phyloP scores from a whole-genome alignment of 2,329 filamentous ascomycete species.

The Fusarium sp. region DNA sequence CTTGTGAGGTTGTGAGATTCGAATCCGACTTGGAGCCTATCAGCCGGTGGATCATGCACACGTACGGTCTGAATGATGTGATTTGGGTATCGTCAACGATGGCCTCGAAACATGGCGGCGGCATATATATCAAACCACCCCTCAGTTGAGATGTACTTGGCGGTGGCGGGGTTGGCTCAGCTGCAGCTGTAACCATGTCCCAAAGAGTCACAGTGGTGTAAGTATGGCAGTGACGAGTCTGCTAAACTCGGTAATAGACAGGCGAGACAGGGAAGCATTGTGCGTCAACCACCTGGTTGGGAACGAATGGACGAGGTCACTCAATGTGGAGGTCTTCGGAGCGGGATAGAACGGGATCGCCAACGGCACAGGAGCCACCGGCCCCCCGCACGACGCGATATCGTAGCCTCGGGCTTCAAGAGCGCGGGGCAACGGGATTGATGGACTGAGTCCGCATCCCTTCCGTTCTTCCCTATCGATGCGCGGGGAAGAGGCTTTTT shows the following conservation, averaged over 20 bases:
- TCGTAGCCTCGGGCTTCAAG: conserved; percentile 39
- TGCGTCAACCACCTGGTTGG: conserved; percentile 44
- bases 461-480: conserved; percentile 26
- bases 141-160: conserved; percentile 36
- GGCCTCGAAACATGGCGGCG: conserved; percentile 44
- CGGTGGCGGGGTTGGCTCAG: conserved; percentile 30
- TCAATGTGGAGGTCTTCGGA: conserved; percentile 34
- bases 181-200: conserved; percentile 29
- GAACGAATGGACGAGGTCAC: conserved; percentile 39
- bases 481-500: conserved; percentile 36
- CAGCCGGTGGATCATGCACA: conserved; percentile 41
- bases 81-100: conserved; percentile 41
- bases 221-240: conserved; percentile 34
- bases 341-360: conserved; percentile 47
- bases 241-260: conserved; percentile 37
- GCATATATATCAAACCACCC: conserved; percentile 38
- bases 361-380: conserved; percentile 35
- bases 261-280: conserved; percentile 35
- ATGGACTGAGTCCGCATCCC: conserved; percentile 40
- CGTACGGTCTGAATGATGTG: conserved; percentile 43
- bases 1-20: conserved; percentile 23
- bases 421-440: conserved; percentile 44
- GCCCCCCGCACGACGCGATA: conserved; percentile 44
- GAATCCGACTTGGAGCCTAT: conserved; percentile 35
- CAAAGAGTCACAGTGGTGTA: conserved; percentile 38